Base-by-base conservation (phyloP, 768 basidiomycete species). In the Albatrellus ellisii region DNA sequence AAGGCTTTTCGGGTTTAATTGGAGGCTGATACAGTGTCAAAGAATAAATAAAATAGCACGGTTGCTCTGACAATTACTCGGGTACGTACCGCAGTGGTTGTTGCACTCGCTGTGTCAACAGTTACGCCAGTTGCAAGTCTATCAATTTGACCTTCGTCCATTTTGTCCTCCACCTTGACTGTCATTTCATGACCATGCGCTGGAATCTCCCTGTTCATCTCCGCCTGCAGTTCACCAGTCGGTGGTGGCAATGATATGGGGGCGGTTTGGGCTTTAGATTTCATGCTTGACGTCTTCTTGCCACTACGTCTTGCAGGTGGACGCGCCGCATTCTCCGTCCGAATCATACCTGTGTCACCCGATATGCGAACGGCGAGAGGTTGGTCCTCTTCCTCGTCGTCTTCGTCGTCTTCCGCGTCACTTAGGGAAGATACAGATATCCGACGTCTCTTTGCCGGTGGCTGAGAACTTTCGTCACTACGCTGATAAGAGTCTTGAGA, bases 91-190 rank as follows among this genome's bases (percentile, higher is more conserved):
- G 62, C 65, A 42, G 69, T 58, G 14, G 72, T 63, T 46, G 61
- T 49, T 47, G 64, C 50, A 48, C 62, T 66, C 20, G 65, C 68
- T 6, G 77, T 68, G 55, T 90, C 86, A 3, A 88, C 70, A 2
- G 86, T 79, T 5, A 86, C 78, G 22, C 86, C 87, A 12, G 81
- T 84, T 12, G 79, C 80, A 41, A 92, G 67, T 29, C 86, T 72
- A 36, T 72, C 75, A 14, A 89, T 60, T 55, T 88, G 83, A 24
- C 70, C 68, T 52, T 83, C 83, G 37, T 86, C 80, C 70, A 88
- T 73, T 56, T 75, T 78, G 36, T 83, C 86, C 56, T 89, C 86
- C 2, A 79, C 57, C 54, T 84, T 86, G 46, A 83, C 64, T 48
- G 68, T 70, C 5, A 69, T 44, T 17, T 69, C 72, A 32, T 64